A percentile compares a stretch with the other conserved stretches of the same genome.
phyloP scores from a whole-genome alignment of 139 green algal species.

The Ettlia oleoabundans region DNA sequence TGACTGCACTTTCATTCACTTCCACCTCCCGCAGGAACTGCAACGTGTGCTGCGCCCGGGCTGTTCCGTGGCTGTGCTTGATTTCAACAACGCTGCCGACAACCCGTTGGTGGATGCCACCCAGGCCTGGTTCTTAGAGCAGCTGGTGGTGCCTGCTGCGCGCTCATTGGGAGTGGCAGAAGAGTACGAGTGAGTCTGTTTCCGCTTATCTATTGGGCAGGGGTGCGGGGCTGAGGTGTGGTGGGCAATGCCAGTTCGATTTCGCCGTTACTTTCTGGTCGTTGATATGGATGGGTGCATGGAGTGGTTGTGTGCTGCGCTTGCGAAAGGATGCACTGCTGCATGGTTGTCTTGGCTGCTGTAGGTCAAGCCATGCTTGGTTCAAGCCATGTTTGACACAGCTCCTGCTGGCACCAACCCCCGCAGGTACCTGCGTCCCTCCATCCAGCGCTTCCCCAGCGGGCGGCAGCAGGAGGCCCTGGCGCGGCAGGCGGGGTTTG shows the following conservation, averaged over 20 bases:
- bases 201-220: too few relatives aligned
- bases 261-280: too few relatives aligned
- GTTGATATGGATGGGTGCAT: too few relatives aligned
- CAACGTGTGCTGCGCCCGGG: constrained; percentile 87
- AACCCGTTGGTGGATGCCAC: constrained; percentile 65
- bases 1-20: not conserved
- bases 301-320: not conserved
- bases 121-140: constrained; percentile 76
- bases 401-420: not conserved
- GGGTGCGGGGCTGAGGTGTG: too few relatives aligned
- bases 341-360: not conserved
- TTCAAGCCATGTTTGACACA: too few relatives aligned
- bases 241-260: too few relatives aligned
- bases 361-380: too few relatives aligned
- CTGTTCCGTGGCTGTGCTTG: constrained; percentile 81
- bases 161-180: constrained; percentile 69
- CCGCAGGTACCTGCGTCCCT: constrained; percentile 83
- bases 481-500: constrained; percentile 80
- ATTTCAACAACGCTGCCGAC: constrained; percentile 94
- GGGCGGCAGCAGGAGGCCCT: constrained; percentile 72
- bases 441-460: constrained; percentile 88
- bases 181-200: constrained; percentile 76
- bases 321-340: not conserved
- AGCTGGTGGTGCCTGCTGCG: constrained; percentile 90
- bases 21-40: constrained; percentile 74